A percentile compares a stretch with the other conserved stretches of the same genome.
phyloP scores from a whole-genome alignment of 352 stramenopile genomes.

The Globisporangium middletonii region DNA sequence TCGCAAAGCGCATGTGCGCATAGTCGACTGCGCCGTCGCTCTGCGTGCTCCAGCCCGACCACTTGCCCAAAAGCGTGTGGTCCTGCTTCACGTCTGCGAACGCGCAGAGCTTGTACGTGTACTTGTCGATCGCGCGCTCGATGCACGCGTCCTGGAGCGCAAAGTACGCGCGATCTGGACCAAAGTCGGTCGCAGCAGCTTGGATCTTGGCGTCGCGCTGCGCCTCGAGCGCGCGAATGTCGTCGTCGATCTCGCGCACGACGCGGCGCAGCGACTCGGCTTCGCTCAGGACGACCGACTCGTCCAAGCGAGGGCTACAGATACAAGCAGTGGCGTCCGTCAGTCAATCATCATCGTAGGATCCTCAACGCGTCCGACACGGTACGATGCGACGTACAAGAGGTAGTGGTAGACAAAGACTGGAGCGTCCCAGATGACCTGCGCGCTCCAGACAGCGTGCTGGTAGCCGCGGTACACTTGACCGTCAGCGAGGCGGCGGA shows the following conservation, averaged over 20 bases:
- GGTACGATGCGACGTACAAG: conserved; percentile 41
- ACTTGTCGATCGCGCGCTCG: conserved; percentile 79
- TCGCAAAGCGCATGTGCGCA: conserved; percentile 66
- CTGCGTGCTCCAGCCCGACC: conserved; percentile 41
- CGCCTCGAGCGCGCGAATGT: conserved; percentile 51
- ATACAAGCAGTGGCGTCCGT: background rate
- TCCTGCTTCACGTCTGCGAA: conserved; percentile 84
- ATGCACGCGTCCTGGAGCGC: conserved; percentile 73
- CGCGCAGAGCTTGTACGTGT: conserved; percentile 85
- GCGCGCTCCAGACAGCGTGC: conserved; percentile 32
- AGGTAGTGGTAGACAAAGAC: conserved; percentile 66
- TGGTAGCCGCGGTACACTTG: conserved; percentile 44
- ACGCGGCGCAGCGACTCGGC: conserved; percentile 66
- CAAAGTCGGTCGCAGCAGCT: conserved; percentile 51
- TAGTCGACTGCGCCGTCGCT: conserved; percentile 19
- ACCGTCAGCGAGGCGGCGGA: conserved; percentile 53
- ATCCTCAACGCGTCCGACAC: background rate
- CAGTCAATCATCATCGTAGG: background rate
- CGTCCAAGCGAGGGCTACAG: conserved; percentile 52
- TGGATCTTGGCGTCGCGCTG: conserved; percentile 36
- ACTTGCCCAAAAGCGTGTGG: conserved; percentile 68
- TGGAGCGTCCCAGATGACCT: conserved; percentile 63
- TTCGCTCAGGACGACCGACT: conserved; percentile 41
- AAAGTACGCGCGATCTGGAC: conserved; percentile 65
- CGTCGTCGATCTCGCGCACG: conserved; percentile 55